Conservation (phyloP, 345 rosid genomes). For the Angophora floribunda region DNA sequence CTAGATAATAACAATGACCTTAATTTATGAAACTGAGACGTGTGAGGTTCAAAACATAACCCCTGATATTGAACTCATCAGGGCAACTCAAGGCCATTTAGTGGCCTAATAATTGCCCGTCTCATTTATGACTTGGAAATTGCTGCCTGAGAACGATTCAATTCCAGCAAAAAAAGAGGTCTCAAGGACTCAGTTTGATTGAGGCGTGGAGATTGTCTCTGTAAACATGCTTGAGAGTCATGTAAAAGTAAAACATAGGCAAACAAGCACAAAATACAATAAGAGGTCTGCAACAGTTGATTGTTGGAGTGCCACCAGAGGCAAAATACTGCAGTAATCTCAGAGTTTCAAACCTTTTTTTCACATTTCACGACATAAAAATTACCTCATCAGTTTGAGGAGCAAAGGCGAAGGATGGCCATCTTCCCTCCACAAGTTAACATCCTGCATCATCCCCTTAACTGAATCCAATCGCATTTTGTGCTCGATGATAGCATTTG, state of each 20-base stretch:
- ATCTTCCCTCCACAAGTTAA: constrained; percentile 60
- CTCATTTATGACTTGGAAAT: background rate
- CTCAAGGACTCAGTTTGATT: background rate
- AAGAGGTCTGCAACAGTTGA: background rate
- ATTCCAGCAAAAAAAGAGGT: background rate
- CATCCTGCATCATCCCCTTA: constrained; percentile 24
- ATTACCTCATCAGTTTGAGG: constrained; percentile 72
- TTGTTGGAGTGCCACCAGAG: background rate
- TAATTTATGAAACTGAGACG: background rate
- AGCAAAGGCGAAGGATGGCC: constrained; percentile 63
- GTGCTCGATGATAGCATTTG: background rate
- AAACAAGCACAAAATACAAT: background rate
- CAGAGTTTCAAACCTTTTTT: background rate
- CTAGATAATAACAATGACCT: background rate
- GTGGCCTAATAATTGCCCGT: background rate
- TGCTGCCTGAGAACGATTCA: background rate
- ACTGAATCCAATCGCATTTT: constrained; percentile 22
- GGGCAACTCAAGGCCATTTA: background rate
- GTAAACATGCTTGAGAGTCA: constrained; percentile 16
- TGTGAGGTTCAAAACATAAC: background rate
- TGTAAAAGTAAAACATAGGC: constrained; percentile 3
- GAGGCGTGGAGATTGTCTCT: background rate
- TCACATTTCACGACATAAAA: background rate
- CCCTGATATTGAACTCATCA: background rate
- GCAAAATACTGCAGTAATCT: background rate